Evolutionary conservation across 768 basidiomycete genomes (phyloP), one percentile per base, ranked within the genome.

Genomic region (Boletus subparvulus): DNA sequence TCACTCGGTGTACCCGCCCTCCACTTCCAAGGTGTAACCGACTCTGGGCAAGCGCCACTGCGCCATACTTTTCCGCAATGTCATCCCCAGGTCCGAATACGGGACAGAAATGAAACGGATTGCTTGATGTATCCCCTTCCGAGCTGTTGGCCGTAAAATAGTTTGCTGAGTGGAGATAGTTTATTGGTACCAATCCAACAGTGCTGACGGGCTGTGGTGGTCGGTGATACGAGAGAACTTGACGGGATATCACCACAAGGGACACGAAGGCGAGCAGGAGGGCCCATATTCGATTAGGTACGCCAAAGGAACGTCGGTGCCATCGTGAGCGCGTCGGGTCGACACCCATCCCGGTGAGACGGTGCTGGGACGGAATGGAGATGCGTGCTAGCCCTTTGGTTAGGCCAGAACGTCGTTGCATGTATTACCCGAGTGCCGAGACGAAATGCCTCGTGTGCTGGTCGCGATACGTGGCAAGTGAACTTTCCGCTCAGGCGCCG

Each of bases 71-170:
- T 26, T 77, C 72, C 3, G 86, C 91, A 44, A 98, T 78, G 36
- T 80, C 79, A 71, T 98, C 96, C 2, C 84, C 85, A 3, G 88
- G 87, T 2, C 92, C 92, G 67, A 89, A 91, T 1, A 85, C 80
- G 0, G 96, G 96, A 70, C 96, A 99, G 71, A 98, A 99, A 2
- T 79, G 76, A 71, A 99, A 99, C 0, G 96, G 95, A 54, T 83
- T 86, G 16, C 28, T 44, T 11, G 57, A 43, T 21, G 26, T 21
- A 16, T 54, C 49, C 14, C n/a, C 75, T 64, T 50, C 83, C 74
- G 48, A 80, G 72, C 13, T 65, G 63, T 71, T 73, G 46, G 41
- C 9, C 32, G 52, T 14, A 19, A 57, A 57, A 56, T 60, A 54
- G 39, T 73, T 68, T 37, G 75, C 62, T 43, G 78, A 74, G 69